Evolutionary conservation across 2,329 filamentous ascomycete species (phyloP).

Genomic region (Colletotrichum navitas): DNA sequence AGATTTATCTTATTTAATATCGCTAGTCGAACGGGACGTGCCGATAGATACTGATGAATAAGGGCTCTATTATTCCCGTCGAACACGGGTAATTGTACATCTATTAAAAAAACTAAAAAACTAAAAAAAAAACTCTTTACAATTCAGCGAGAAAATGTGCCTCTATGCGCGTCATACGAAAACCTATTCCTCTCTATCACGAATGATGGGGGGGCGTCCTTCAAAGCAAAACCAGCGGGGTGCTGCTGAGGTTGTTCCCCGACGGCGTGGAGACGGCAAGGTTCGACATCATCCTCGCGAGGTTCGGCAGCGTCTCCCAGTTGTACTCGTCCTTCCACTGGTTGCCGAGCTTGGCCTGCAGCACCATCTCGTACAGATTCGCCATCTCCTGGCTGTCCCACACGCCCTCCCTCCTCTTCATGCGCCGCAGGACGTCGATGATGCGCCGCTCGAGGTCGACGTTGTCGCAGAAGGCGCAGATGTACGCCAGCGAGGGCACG

Average conservation of each 20-base stretch:
- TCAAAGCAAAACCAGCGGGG: slow-evolving; percentile 20
- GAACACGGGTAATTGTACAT: not conserved
- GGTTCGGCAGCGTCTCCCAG: slow-evolving; percentile 28
- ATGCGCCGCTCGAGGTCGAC: slow-evolving; percentile 29
- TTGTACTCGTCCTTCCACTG: slow-evolving; percentile 37
- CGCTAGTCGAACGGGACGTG: not conserved
- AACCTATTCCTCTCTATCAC: no score
- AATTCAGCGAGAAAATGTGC: not conserved
- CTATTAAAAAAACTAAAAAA: not conserved
- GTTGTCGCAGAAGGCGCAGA: slow-evolving; percentile 41
- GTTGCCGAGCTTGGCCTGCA: slow-evolving; percentile 23
- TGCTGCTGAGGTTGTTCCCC: not conserved
- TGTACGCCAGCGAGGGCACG: slow-evolving; percentile 30
- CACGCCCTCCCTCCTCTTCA: slow-evolving; percentile 40
- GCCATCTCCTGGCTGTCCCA: slow-evolving; percentile 43
- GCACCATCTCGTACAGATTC: slow-evolving; percentile 17
- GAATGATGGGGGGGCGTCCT: not conserved
- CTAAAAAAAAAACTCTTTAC: no score
- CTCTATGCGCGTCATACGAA: not conserved
- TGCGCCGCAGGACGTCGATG: slow-evolving; percentile 33
- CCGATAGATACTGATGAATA: not conserved
- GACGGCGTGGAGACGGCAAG: slow-evolving; percentile 2
- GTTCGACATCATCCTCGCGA: slow-evolving; percentile 28
- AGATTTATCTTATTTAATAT: not conserved
- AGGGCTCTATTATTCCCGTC: not conserved